Evolutionary conservation across 371 early-diverging fungal genomes (phyloP).

Genomic region (Mucor circinelloides): DNA sequence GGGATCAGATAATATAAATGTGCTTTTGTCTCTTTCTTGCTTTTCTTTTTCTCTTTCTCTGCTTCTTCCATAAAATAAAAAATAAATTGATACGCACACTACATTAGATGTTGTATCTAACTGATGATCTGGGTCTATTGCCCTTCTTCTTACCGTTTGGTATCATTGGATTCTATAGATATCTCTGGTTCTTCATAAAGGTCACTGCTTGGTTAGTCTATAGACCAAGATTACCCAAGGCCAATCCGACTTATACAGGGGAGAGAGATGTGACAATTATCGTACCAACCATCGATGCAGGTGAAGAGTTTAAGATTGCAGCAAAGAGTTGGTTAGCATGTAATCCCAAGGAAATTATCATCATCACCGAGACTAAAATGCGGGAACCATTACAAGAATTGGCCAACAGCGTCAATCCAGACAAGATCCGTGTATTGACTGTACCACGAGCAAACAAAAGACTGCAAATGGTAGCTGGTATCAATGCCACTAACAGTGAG

Average conservation of each 20-base stretch:
- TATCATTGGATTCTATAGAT: constrained; percentile 74
- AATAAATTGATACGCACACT: neutral
- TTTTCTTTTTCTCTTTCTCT: constrained; percentile 8
- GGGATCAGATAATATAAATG: constrained; percentile 5
- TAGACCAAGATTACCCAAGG: constrained; percentile 52
- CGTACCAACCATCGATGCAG: constrained; percentile 79
- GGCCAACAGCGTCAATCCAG: constrained; percentile 47
- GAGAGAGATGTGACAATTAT: constrained; percentile 73
- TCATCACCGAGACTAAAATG: constrained; percentile 64
- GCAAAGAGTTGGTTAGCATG: constrained; percentile 68
- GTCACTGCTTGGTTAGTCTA: constrained; percentile 59
- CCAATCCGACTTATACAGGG: constrained; percentile 53
- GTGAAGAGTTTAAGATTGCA: constrained; percentile 73
- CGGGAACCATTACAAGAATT: constrained; percentile 49
- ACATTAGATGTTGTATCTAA: constrained; percentile 69
- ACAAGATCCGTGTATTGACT: constrained; percentile 49
- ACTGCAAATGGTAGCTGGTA: constrained; percentile 74
- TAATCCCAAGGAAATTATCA: constrained; percentile 66
- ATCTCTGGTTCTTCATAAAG: constrained; percentile 71
- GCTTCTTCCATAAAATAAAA: neutral
- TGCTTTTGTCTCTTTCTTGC: neutral
- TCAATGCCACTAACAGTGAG: constrained; percentile 65
- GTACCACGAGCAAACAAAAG: constrained; percentile 69
- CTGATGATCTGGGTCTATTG: constrained; percentile 60
- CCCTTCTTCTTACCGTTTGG: constrained; percentile 77